Conservation (phyloP, 306 rosid species). For the Vicia sativa region DNA sequence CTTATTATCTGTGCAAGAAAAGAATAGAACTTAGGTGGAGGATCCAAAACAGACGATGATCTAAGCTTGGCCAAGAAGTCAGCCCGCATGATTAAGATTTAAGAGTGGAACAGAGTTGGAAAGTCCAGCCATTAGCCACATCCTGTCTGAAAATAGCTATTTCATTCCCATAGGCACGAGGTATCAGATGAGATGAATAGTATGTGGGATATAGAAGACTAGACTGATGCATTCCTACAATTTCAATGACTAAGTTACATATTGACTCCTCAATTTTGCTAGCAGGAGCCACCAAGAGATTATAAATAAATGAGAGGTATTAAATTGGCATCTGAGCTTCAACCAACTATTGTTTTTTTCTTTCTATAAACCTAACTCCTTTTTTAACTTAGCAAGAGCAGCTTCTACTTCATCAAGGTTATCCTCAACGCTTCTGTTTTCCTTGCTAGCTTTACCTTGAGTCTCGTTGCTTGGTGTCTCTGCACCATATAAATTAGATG, state of each 20-base stretch:
- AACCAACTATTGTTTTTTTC: conserved; percentile 27
- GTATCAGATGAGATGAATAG: too few relatives aligned
- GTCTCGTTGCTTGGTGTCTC: conserved; percentile 37
- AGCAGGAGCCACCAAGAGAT: conserved; percentile 30
- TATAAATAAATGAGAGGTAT: conserved; percentile 21
- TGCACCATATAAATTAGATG: conserved; percentile 44
- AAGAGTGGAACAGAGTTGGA: too few relatives aligned
- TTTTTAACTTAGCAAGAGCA: conserved; percentile 81
- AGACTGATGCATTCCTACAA: neutral
- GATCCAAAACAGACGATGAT: too few relatives aligned
- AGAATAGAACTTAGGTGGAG: too few relatives aligned
- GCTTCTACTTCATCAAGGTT: conserved; percentile 91
- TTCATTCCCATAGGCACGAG: too few relatives aligned
- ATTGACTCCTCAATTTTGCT: conserved; percentile 10
- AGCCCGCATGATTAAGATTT: too few relatives aligned
- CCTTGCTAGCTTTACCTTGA: conserved; percentile 49
- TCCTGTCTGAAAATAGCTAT: too few relatives aligned
- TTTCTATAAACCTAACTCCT: conserved; percentile 79
- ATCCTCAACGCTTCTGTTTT: conserved; percentile 64
- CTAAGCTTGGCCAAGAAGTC: too few relatives aligned
- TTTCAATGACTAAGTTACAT: neutral
- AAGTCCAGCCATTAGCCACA: too few relatives aligned
- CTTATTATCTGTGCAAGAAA: too few relatives aligned
- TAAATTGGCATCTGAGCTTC: conserved; percentile 11
- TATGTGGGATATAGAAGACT: neutral